Base-by-base conservation (phyloP, 768 basidiomycete genomes). In the Pilatotrama ljubarskyi region DNA sequence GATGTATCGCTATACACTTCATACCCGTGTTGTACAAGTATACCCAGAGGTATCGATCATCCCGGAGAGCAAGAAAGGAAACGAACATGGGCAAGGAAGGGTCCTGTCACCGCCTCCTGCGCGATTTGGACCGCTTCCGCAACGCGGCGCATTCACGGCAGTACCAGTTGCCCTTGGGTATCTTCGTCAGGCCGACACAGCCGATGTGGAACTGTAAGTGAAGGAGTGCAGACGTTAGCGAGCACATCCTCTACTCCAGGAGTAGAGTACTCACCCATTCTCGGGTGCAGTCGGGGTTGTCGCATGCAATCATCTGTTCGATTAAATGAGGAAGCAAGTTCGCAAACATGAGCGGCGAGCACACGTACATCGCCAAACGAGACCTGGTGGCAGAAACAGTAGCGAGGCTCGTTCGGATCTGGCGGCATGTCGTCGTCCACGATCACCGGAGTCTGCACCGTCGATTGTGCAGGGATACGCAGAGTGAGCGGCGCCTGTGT, bases 271-370 rank as follows among this genome's bases (percentile, higher is more conserved):
- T 71, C 67, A 90, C 93, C 93, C 93, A 96, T 86, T 94, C 91
- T 38, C 78, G 76, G 63, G 81, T 76, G 70, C 93, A 96, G 15
- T 78, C 75, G 42, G 78, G 74, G 63, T 82, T 82, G 69, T 96
- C 93, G 68, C 93, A 96, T 15, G 79, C 93, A 62, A 96, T 87
- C 93, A 96, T 94, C 88, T 90, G 60, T 24, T 49, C 14, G 22
- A n/a, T 14, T 13, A 41, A 36, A 14, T 9, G 3, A 26, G 36
- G 26, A 22, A 17, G 3, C 35, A 3, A n/a, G n/a, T n/a, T n/a
- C n/a, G n/a, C n/a, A 36, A 10, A 9, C 11, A 17, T 5, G 15
- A 14, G 15, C 9, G 18, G 24, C 25, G 15, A 20, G 6, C 36
- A 20, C 9, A 74, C 85, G 61, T 67, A 90, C 90, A 73, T 88